Base-by-base conservation (phyloP, 2,329 filamentous ascomycete genomes). In the Fulvia fulva region DNA sequence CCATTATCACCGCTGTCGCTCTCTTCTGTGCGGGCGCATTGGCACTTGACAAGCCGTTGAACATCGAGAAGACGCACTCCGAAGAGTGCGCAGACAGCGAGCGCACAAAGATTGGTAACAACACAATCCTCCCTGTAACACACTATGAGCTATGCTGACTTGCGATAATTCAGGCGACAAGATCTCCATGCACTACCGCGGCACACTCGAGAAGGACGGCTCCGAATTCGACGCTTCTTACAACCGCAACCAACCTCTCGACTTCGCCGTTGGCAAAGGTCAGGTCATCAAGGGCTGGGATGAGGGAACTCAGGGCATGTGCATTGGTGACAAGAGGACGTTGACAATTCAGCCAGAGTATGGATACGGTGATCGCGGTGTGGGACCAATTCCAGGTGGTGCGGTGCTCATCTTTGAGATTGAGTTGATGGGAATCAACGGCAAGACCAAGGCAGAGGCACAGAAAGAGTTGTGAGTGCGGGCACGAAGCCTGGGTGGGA, bases 241-340 rank as follows among this genome's bases (percentile, higher is more conserved):
- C 78, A 87, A 95, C 71, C 87, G 93, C 58, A 85, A 86, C 56
- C 75, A 79, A 60, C 94, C 94, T 4, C 83, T 99, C 70, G 79
- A 74, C 67, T 97, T 99, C 78, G 84, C 81, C 63, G 80, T 99
- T 46, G 94, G 93, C 57, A 79, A 81, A 55, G 92, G 93, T 47
- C 85, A 89, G 74, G 94, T 97, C 59, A 99, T 99, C 77, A 91
- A 94, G 80, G 93, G 93, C 70, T 97, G 92, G 92, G 93, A 97
- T 70, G 80, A 96, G 72, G 93, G 93, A 53, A 83, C 97, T 23
- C 73, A 95, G 47, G 90, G 92, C 71, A 97, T 97, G 93, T 97
- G 93, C 77, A 88, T 94, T 67, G 94, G 94, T 63, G 93, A 99
- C 81, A 96, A 96, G 85, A 84, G 76, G 77, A 93, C 86, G 59